These are phyloP conservation scores for Daldinia concentrica DNA, from an alignment of 495 filamentous ascomycete genomes.

Conservation along the genomic window DNA sequence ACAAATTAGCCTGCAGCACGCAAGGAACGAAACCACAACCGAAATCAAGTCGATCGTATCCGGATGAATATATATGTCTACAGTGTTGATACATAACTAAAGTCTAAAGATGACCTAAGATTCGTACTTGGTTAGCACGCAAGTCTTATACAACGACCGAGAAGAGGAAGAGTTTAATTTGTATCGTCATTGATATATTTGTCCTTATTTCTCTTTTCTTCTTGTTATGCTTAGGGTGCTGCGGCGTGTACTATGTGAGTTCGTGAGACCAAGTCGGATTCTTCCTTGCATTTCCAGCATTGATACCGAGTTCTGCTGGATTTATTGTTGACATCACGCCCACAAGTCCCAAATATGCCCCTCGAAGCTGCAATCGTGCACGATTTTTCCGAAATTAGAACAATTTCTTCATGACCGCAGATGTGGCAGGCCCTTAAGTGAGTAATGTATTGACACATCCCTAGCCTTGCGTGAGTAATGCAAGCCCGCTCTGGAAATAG, in stretches of 20 bases:
- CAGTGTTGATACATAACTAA: background rate
- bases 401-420: conserved; percentile 52
- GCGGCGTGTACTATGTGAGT: background rate
- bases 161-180: background rate
- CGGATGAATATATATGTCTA: background rate
- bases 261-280: conserved; percentile 24
- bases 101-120: background rate
- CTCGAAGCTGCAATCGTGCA: conserved; percentile 46
- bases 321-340: conserved; percentile 44
- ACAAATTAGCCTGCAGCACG: too few relatives aligned
- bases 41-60: too few relatives aligned
- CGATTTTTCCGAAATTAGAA: conserved; percentile 55
- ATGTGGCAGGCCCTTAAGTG: conserved; percentile 52
- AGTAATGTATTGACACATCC: conserved; percentile 56
- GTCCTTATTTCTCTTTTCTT: background rate
- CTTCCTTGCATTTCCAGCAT: conserved; percentile 55
- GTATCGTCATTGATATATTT: background rate
- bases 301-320: conserved; percentile 46
- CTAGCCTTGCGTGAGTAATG: conserved; percentile 26
- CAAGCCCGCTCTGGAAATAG: background rate
- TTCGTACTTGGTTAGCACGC: background rate
- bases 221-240: background rate
- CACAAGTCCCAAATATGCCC: conserved; percentile 53
- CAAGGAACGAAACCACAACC: too few relatives aligned
- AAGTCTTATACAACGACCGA: background rate